Evolutionary conservation across 768 basidiomycete species (phyloP).

Genomic region (Amanita brunnescens): DNA sequence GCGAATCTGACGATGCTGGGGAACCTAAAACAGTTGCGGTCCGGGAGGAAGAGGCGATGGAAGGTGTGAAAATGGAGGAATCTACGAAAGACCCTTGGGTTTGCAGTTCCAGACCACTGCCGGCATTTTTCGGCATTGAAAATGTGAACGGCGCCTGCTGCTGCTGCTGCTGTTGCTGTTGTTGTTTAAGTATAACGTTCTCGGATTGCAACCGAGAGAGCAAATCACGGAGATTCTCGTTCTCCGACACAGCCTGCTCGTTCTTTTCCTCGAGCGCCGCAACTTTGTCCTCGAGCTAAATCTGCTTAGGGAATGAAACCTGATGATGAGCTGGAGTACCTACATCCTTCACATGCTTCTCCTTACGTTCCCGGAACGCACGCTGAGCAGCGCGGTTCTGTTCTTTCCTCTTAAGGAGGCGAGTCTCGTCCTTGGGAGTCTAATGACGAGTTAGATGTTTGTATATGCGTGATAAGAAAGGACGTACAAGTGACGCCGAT

Average conservation of each 20-base stretch:
- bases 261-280: slow-evolving; percentile 81
- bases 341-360: slow-evolving; percentile 95
- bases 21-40: slow-evolving; percentile 15
- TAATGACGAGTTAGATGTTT: background rate
- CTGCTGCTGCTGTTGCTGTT: slow-evolving; percentile 1
- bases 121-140: slow-evolving; percentile 43
- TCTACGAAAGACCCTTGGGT: slow-evolving; percentile 16
- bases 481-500: slow-evolving; percentile 20
- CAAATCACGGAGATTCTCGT: slow-evolving; percentile 84
- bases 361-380: slow-evolving; percentile 94
- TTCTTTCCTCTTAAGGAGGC: slow-evolving; percentile 85
- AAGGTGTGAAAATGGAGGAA: slow-evolving; percentile 19
- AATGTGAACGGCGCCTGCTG: slow-evolving; percentile 66
- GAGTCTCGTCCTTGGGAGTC: slow-evolving; percentile 56
- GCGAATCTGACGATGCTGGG: slow-evolving; percentile 21
- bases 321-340: slow-evolving; percentile 23
- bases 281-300: slow-evolving; percentile 85
- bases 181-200: slow-evolving; percentile 72
- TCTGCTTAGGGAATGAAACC: slow-evolving; percentile 4
- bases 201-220: slow-evolving; percentile 80
- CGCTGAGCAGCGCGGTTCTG: slow-evolving; percentile 97
- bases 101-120: slow-evolving; percentile 8
- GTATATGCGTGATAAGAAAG: background rate
- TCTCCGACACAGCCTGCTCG: slow-evolving; percentile 62
- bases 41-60: slow-evolving; percentile 18